Conservation (phyloP, 2,329 filamentous ascomycete genomes). For the Penicillium sclerotigenum region DNA sequence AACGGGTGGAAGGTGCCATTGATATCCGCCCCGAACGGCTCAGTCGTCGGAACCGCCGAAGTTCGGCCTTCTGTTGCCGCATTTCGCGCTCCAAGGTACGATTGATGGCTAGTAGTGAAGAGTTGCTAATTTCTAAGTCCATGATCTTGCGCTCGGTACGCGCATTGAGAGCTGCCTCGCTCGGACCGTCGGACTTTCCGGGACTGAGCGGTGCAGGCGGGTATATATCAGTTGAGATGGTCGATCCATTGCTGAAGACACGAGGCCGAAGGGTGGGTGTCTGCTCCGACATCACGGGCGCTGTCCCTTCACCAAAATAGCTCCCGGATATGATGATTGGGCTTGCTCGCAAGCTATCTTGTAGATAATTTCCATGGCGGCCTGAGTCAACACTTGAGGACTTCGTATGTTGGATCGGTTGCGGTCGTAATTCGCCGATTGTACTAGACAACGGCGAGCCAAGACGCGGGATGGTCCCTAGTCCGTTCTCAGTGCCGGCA, state of each 20-base stretch:
- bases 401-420: conserved; percentile 29
- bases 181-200: conserved; percentile 41
- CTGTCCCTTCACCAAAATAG: conserved; percentile 18
- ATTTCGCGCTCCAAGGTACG: conserved; percentile 86
- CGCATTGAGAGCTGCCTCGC: conserved; percentile 79
- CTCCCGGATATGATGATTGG: conserved; percentile 31
- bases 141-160: conserved; percentile 90
- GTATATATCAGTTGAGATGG: conserved; percentile 39
- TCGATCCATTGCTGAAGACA: conserved; percentile 35
- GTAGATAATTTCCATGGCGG: conserved; percentile 12
- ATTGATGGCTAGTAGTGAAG: conserved; percentile 91
- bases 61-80: conserved; percentile 82
- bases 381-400: conserved; percentile 36
- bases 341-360: conserved; percentile 30
- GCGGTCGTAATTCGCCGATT: conserved; percentile 15
- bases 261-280: conserved; percentile 30
- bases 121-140: conserved; percentile 94
- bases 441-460: conserved; percentile 23
- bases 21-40: conserved; percentile 76
- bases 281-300: conserved; percentile 26
- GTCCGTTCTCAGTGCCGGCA: conserved; percentile 23
- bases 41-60: conserved; percentile 80
- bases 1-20: conserved; percentile 48
- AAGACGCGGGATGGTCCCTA: conserved; percentile 19
- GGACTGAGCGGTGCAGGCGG: conserved; percentile 54